These are phyloP conservation scores for Yamadazyma philogaea DNA, from an alignment of 805 yeast species.

Conservation along the genomic window DNA sequence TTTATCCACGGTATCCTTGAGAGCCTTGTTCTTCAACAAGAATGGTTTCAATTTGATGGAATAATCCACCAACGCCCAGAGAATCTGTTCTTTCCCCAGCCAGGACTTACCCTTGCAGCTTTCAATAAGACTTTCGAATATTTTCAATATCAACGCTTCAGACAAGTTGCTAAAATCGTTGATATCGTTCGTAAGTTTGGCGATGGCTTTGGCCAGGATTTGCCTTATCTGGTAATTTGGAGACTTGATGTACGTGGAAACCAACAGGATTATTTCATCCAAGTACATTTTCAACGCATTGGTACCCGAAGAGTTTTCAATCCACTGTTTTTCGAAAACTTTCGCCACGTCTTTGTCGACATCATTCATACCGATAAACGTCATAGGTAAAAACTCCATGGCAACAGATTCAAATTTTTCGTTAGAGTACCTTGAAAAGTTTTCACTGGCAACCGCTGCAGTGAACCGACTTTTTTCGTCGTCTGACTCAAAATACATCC, in stretches of 20 bases:
- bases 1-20: conserved; percentile 38
- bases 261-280: conserved; percentile 59
- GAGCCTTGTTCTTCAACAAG: conserved; percentile 24
- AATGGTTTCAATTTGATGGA: conserved; percentile 43
- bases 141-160: conserved; percentile 16
- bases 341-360: conserved; percentile 41
- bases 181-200: conserved; percentile 48
- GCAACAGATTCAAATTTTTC: conserved; percentile 64
- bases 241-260: conserved; percentile 49
- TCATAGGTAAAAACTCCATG: conserved; percentile 67
- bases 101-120: conserved; percentile 79
- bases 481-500: conserved; percentile 57
- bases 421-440: conserved; percentile 64
- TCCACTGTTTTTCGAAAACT: conserved; percentile 67
- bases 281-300: conserved; percentile 69
- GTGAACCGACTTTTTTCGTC: conserved; percentile 47
- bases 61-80: conserved; percentile 65
- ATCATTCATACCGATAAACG: conserved; percentile 77
- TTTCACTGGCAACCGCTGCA: conserved; percentile 61
- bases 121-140: conserved; percentile 54
- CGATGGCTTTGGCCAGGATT: conserved; percentile 66
- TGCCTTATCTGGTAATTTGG: conserved; percentile 63
- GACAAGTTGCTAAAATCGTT: conserved; percentile 26
- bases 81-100: conserved; percentile 78
- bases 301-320: conserved; percentile 74